Evolutionary conservation across 1,284 basidiomycete species (phyloP).

Genomic region (Ceratobasidium sp.): DNA sequence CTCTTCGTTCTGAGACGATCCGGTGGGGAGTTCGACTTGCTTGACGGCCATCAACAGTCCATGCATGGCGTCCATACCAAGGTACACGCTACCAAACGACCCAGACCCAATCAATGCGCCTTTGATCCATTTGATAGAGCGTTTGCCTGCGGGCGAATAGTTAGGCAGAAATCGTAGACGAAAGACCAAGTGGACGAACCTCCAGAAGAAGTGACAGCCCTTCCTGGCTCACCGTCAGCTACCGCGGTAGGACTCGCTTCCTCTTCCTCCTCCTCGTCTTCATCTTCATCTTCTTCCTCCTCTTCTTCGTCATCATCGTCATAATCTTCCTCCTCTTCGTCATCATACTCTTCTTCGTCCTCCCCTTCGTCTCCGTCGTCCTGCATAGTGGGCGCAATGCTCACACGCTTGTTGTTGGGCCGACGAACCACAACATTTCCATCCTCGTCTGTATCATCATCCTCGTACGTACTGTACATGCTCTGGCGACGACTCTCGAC

Average conservation of each 20-base stretch:
- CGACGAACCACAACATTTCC: slow-evolving; percentile 47
- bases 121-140: slow-evolving; percentile 96
- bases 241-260: slow-evolving; percentile 53
- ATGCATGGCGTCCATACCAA: slow-evolving; percentile 95
- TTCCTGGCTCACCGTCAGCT: slow-evolving; percentile 60
- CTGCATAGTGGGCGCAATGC: slow-evolving; percentile 38
- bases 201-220: slow-evolving; percentile 70
- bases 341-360: slow-evolving; percentile 54
- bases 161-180: slow-evolving; percentile 11
- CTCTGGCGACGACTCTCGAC: slow-evolving; percentile 84
- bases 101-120: slow-evolving; percentile 98
- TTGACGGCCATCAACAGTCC: slow-evolving; percentile 99
- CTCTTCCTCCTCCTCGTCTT: slow-evolving; percentile 60
- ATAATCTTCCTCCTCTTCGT: slow-evolving; percentile 60
- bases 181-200: slow-evolving; percentile 59
- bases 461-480: slow-evolving; percentile 53
- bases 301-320: slow-evolving; percentile 59
- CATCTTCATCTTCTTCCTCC: slow-evolving; percentile 60
- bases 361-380: slow-evolving; percentile 50
- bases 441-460: slow-evolving; percentile 57
- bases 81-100: slow-evolving; percentile 94
- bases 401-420: slow-evolving; percentile 24
- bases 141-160: slow-evolving; percentile 56
- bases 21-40: slow-evolving; percentile 94
- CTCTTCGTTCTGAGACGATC: slow-evolving; percentile 88